These are phyloP conservation scores for Goniomonas avonlea DNA, from an alignment of 78 protist species.

Conservation along the genomic window DNA sequence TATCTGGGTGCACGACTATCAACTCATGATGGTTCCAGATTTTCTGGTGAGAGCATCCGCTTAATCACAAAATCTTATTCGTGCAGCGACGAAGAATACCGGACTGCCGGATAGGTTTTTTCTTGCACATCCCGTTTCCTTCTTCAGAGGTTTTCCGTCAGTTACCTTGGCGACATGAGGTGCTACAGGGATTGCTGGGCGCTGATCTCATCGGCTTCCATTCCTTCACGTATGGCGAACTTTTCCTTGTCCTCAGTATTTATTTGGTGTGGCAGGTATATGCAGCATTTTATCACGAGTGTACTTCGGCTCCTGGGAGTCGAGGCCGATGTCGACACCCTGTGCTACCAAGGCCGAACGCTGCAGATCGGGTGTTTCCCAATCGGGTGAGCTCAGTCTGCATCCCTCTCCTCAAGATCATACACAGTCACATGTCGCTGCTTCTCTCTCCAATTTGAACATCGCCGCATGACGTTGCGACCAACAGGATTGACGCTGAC, in stretches of 20 bases:
- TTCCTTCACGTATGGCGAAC: background rate
- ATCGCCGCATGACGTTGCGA: too few species aligned
- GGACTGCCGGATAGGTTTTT: conserved; percentile 59
- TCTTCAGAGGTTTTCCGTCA: conserved; percentile 69
- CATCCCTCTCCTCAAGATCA: too few species aligned
- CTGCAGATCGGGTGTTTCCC: too few species aligned
- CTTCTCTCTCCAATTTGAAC: too few species aligned
- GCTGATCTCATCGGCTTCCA: conserved; percentile 76
- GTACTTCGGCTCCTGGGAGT: background rate
- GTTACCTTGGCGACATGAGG: conserved; percentile 64
- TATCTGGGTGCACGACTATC: conserved; percentile 77
- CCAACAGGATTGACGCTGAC: conserved; percentile 65
- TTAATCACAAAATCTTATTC: conserved; percentile 1
- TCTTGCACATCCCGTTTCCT: conserved; percentile 84
- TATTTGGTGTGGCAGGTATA: background rate
- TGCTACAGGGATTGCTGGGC: conserved; percentile 60
- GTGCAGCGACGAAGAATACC: background rate
- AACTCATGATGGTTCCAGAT: conserved; percentile 66
- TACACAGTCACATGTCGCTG: too few species aligned
- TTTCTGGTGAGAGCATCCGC: conserved; percentile 29
- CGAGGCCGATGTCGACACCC: too few species aligned
- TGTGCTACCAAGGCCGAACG: too few species aligned
- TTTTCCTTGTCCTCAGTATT: background rate
- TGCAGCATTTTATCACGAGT: background rate
- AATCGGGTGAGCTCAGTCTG: too few species aligned